Percentiles rank a stretch among this genome's conserved stretches.
These are phyloP conservation scores for Podaxis mareebaensis DNA, from an alignment of 768 basidiomycete species.

Conservation along the genomic window DNA sequence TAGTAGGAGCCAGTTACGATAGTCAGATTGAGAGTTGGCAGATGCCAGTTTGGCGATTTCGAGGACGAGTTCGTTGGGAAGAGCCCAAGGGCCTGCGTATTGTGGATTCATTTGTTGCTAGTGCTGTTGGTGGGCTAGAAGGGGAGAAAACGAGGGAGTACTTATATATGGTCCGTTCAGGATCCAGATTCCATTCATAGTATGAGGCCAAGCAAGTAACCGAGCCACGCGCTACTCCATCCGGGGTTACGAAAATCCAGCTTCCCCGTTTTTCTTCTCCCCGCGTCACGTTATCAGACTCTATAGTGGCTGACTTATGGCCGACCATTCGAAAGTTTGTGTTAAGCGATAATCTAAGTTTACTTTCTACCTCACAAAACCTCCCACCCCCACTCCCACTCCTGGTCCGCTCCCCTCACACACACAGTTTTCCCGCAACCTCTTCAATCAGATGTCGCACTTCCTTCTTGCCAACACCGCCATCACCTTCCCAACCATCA, in stretches of 20 bases:
- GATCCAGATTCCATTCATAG: neutral
- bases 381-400: neutral
- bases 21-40: slow-evolving; percentile 11
- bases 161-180: slow-evolving; percentile 6
- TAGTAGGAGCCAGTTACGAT: slow-evolving; percentile 11
- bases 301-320: neutral
- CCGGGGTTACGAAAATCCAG: slow-evolving; percentile 10
- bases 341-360: neutral
- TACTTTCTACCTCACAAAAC: neutral
- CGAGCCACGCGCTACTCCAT: slow-evolving; percentile 7
- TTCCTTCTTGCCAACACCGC: slow-evolving; percentile 63
- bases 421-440: slow-evolving; percentile 50
- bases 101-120: neutral
- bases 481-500: slow-evolving; percentile 43
- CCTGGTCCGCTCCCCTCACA: slow-evolving; percentile 23
- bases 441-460: slow-evolving; percentile 66
- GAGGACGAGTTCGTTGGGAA: slow-evolving; percentile 16
- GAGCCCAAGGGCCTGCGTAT: slow-evolving; percentile 10
- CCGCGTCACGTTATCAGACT: slow-evolving; percentile 5
- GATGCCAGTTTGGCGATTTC: slow-evolving; percentile 11
- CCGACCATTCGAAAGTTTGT: neutral
- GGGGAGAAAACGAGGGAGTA: neutral
- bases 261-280: neutral
- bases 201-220: neutral
- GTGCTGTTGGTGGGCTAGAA: neutral